Conservation (phyloP, 176 grass and related monocot species). For the Phoenix roebelenii region DNA sequence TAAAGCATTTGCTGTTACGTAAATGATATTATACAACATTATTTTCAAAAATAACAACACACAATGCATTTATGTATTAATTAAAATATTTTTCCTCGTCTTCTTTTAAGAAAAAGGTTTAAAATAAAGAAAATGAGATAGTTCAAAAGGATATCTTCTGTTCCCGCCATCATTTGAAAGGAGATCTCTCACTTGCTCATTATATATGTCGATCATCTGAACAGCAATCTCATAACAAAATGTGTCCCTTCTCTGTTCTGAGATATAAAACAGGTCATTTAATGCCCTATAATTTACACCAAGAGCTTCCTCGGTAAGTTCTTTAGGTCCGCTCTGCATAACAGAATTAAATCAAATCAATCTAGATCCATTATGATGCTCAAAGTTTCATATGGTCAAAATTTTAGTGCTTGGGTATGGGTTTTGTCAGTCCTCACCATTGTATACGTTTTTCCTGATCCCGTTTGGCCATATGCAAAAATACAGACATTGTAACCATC, state of each 20-base stretch:
- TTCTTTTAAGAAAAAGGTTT: no score
- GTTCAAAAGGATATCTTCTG: conserved; percentile 87
- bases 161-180: conserved; percentile 62
- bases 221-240: conserved; percentile 88
- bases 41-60: no score
- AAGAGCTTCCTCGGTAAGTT: conserved; percentile 62
- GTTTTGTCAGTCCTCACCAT: conserved; percentile 42
- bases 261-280: conserved; percentile 69
- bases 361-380: no score
- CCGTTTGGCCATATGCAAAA: conserved; percentile 97
- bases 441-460: conserved; percentile 83
- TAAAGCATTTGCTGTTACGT: no score
- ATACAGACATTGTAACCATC: conserved; percentile 96
- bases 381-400: not conserved
- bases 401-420: not conserved
- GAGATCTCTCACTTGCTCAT: conserved; percentile 97
- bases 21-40: no score
- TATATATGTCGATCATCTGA: conserved; percentile 97
- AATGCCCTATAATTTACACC: conserved; percentile 96
- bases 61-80: not conserved
- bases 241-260: conserved; percentile 54
- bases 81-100: not conserved
- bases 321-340: conserved; percentile 71
- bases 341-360: not conserved
- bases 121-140: not conserved